Evolutionary conservation across 2,329 filamentous ascomycete genomes (phyloP), one percentile per base, ranked within the genome.

Genomic region (Stachybotrys chartarum): DNA sequence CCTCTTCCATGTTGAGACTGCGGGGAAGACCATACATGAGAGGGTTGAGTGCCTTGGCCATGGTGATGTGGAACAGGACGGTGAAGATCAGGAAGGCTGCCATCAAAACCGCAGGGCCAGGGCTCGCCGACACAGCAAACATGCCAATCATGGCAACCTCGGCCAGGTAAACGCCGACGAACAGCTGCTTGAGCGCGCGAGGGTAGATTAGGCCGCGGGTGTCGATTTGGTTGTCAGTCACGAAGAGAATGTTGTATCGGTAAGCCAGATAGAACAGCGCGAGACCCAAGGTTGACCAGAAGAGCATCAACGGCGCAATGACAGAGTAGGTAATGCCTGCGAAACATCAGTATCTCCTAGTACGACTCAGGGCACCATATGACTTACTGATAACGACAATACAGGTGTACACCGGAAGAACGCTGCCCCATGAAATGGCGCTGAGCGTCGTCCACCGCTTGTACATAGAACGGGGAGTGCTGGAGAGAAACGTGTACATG

Each of bases 131-230:
- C 55, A 93, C 83, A 48, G 82, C 83, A 66, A 96, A 94, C 44
- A 96, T 80, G 53, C 91, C 91, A 59, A 95, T 83, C 63, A 96
- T 75, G 69, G 88, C 92, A 55, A 92, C 73, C 63, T 93, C 85
- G 1, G 86, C 83, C 14, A 96, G 75, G 70, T 96, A 96, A 51
- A 94, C 78, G 53, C 91, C 91, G 2, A 86, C 83, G 48, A 93
- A 83, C 35, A 94, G 81, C 58, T 97, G 92, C 75, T 96, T 90
- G 48, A 97, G 79, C 6, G 90, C 92, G 30, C 90, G 88, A 1
- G 91, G 88, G 67, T 96, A 97, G 64, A 91, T 85, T 24, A 93
- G 84, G 51, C 94, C 93, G 65, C 90, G 90, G 51, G 91, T 96
- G 67, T 97, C 92, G 59, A 96, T 85, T 58, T 85, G 78, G 12